Percentiles rank a stretch among this genome's conserved stretches.
Conservation (phyloP, 225 moss, liverwort and hornwort species). For the Lunularia cruciata region DNA sequence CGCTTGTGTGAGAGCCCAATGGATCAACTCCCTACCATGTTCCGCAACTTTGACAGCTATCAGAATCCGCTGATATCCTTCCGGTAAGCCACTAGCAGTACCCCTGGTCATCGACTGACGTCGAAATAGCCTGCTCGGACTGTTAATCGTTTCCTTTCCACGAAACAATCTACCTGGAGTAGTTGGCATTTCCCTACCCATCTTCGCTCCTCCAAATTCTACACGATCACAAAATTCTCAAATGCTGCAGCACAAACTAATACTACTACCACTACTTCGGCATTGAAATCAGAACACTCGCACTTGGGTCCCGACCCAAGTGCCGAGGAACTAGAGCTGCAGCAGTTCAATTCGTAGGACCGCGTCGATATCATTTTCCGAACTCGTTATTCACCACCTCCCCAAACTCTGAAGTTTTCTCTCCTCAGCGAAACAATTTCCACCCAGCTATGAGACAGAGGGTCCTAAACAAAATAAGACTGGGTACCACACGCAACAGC, state of each 20-base stretch:
- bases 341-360: neutral
- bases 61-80: conserved; percentile 31
- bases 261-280: no score
- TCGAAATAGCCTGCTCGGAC: conserved; percentile 3
- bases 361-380: conserved; percentile 1
- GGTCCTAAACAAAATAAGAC: no score
- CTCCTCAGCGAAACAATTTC: no score
- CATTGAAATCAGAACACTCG: neutral
- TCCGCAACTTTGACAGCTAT: conserved; percentile 33
- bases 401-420: neutral
- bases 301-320: neutral
- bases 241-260: neutral
- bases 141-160: conserved; percentile 3
- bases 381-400: neutral
- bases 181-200: conserved; percentile 7
- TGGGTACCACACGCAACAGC: no score
- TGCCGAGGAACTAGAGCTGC: neutral
- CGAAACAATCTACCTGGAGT: conserved; percentile 6
- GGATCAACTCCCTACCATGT: conserved; percentile 31
- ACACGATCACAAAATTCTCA: neutral
- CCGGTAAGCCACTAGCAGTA: neutral
- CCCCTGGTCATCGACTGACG: conserved; percentile 15
- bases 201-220: neutral
- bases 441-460: no score
- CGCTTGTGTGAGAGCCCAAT: conserved; percentile 35